phyloP scores from a whole-genome alignment of 345 rosid species.

The Lumnitzera littorea region DNA sequence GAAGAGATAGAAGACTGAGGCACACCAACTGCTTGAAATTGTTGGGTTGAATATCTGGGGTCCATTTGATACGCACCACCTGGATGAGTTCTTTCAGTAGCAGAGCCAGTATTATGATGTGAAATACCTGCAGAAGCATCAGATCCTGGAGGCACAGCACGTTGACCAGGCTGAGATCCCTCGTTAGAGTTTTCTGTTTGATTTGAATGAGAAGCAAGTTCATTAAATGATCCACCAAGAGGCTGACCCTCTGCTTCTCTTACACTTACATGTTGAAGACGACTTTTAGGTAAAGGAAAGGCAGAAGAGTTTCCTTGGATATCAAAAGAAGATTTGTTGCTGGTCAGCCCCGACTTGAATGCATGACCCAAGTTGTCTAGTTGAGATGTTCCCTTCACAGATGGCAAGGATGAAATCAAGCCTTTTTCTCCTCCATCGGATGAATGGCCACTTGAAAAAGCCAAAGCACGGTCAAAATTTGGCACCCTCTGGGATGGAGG shows the following conservation, averaged over 20 bases:
- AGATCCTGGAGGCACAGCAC: constrained; percentile 18
- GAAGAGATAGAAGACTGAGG: constrained; percentile 24
- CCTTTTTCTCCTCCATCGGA: constrained; percentile 35
- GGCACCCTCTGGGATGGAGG: constrained; percentile 69
- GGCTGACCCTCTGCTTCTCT: constrained; percentile 22
- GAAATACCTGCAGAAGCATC: constrained; percentile 13
- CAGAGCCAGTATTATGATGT: constrained; percentile 22
- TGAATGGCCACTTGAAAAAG: constrained; percentile 25
- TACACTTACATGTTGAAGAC: constrained; percentile 28
- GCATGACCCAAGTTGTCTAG: constrained; percentile 27
- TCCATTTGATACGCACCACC: constrained; percentile 21
- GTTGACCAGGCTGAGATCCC: constrained; percentile 37
- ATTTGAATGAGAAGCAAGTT: constrained; percentile 30
- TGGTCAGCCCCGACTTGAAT: constrained; percentile 28
- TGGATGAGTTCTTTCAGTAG: constrained; percentile 26
- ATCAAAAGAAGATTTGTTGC: constrained; percentile 12
- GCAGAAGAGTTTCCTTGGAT: constrained; percentile 26
- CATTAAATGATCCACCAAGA: constrained; percentile 25
- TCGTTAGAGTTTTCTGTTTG: constrained; percentile 31
- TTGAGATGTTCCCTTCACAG: constrained; percentile 30
- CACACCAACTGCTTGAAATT: constrained; percentile 33
- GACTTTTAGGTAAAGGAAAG: constrained; percentile 40
- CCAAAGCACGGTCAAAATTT: constrained; percentile 20
- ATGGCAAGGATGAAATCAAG: constrained; percentile 31
- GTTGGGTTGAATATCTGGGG: constrained; percentile 29